phyloP scores from a whole-genome alignment of 306 rosid genomes.

The Senna tora region DNA sequence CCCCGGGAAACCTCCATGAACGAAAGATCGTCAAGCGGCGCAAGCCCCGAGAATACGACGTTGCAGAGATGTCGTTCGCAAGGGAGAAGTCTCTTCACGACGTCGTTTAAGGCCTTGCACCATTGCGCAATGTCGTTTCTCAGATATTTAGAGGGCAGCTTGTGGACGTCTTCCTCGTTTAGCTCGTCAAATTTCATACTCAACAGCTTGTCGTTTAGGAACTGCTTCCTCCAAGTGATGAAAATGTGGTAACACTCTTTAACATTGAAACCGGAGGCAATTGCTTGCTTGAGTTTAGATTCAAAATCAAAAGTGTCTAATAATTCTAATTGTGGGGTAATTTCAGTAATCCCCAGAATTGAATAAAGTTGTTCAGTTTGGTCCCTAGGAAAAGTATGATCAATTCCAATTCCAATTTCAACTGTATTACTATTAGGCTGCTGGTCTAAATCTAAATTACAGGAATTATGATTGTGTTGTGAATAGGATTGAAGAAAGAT shows the following conservation, averaged over 20 bases:
- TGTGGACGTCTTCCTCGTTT: slow-evolving; percentile 61
- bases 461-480: too few species aligned
- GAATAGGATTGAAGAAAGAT: not conserved
- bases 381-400: not conserved
- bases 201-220: slow-evolving; percentile 57
- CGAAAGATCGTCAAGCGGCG: slow-evolving; percentile 54
- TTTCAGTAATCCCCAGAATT: not conserved
- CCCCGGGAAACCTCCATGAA: slow-evolving; percentile 70
- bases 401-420: too few species aligned
- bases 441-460: too few species aligned
- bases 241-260: slow-evolving; percentile 62
- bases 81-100: slow-evolving; percentile 56
- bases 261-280: slow-evolving; percentile 58
- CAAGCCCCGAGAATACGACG: slow-evolving; percentile 57
- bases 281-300: not conserved
- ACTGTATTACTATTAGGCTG: too few species aligned
- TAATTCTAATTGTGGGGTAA: too few species aligned
- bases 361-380: not conserved
- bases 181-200: slow-evolving; percentile 55
- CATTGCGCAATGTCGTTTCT: slow-evolving; percentile 69
- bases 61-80: slow-evolving; percentile 63
- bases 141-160: slow-evolving; percentile 59
- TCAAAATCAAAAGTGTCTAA: not conserved
- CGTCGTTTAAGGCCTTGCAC: slow-evolving; percentile 53
- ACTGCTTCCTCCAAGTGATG: slow-evolving; percentile 60